Conservation (phyloP, 345 rosid species). For the Excoecaria agallocha region DNA sequence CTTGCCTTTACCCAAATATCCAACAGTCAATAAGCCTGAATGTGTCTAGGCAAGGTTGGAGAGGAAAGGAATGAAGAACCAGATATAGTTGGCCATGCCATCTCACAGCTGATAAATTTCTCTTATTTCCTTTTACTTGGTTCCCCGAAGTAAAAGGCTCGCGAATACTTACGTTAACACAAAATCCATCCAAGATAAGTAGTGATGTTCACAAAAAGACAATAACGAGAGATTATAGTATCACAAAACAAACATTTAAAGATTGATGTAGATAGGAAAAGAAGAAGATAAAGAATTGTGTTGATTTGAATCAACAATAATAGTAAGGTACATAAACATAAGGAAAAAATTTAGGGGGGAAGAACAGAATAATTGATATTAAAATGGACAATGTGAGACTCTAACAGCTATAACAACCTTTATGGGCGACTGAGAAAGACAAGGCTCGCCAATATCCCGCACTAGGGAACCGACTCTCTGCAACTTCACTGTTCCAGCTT, state of each 20-base stretch:
- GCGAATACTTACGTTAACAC: not conserved
- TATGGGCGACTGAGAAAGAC: conserved; percentile 63
- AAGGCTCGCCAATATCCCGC: conserved; percentile 82
- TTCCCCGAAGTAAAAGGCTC: not conserved
- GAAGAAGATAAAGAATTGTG: not conserved
- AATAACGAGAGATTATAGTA: too few relatives aligned
- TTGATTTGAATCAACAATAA: conserved; percentile 1
- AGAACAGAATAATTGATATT: not conserved
- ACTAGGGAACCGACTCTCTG: conserved; percentile 70
- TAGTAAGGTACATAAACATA: not conserved
- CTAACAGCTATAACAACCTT: conserved; percentile 72
- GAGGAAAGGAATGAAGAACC: not conserved
- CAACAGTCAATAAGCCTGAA: not conserved
- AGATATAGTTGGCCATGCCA: not conserved
- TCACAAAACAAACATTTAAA: not conserved
- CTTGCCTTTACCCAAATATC: not conserved
- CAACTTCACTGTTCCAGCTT: conserved; percentile 53
- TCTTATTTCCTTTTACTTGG: not conserved
- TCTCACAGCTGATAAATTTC: not conserved
- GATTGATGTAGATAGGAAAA: not conserved
- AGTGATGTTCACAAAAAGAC: not conserved
- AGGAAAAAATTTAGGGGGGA: not conserved
- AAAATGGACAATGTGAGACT: conserved; percentile 22
- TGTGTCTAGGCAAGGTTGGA: not conserved
- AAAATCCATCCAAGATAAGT: not conserved